Conservation (phyloP, 768 basidiomycete genomes). For the Mycena leptocephala region DNA sequence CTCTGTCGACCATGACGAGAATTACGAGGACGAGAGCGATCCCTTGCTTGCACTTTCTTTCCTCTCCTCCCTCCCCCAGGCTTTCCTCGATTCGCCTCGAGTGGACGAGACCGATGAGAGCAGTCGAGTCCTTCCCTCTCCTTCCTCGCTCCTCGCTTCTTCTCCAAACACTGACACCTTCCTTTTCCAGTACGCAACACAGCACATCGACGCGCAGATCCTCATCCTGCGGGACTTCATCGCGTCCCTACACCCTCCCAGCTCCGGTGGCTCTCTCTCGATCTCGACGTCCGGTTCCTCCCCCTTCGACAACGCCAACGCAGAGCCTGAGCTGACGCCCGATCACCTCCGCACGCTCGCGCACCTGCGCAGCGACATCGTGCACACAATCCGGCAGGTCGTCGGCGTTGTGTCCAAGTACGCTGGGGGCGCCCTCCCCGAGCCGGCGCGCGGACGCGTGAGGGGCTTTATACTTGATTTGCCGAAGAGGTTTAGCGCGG, state of each 20-base stretch:
- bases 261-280: conserved; percentile 28
- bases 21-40: no score
- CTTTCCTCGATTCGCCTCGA: neutral
- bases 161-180: conserved; percentile 11
- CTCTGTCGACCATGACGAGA: no score
- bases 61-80: neutral
- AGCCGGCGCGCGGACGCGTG: conserved; percentile 84
- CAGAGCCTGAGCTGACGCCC: conserved; percentile 44
- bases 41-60: neutral
- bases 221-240: conserved; percentile 89
- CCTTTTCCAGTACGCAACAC: conserved; percentile 80
- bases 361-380: conserved; percentile 84
- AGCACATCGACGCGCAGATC: conserved; percentile 91
- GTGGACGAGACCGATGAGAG: no score
- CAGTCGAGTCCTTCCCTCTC: no score
- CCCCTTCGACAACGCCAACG: conserved; percentile 43
- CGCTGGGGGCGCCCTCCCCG: conserved; percentile 89
- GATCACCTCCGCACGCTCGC: conserved; percentile 79
- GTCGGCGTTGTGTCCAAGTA: conserved; percentile 91
- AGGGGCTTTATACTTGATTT: conserved; percentile 84
- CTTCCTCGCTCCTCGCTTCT: no score
- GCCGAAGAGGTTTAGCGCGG: conserved; percentile 58
- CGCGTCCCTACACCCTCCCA: conserved; percentile 71
- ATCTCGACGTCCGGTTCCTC: conserved; percentile 44
- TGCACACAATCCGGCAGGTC: conserved; percentile 91